phyloP scores from a whole-genome alignment of 176 grass and related monocot species.

The Oryza meyeriana region DNA sequence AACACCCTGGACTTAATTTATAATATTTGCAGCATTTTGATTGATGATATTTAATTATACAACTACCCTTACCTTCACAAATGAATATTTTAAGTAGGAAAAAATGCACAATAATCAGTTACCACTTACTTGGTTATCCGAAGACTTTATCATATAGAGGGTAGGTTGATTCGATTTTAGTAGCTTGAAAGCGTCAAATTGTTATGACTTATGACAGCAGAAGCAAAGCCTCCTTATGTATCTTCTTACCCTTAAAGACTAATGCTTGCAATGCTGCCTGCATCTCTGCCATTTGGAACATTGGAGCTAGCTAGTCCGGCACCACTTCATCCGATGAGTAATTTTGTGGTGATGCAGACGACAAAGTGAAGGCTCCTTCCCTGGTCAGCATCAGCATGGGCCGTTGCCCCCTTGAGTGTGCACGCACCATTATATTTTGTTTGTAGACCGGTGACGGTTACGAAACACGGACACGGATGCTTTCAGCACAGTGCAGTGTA shows the following conservation, averaged over 20 bases:
- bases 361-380: conserved; percentile 42
- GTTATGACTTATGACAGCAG: conserved; percentile 10
- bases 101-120: not conserved
- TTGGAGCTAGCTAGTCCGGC: not conserved
- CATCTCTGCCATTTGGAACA: conserved; percentile 44
- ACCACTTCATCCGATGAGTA: conserved; percentile 40
- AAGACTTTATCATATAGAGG: not conserved
- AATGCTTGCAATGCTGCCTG: conserved; percentile 2
- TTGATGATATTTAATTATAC: not conserved
- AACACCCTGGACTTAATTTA: not conserved
- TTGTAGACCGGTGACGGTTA: conserved; percentile 22
- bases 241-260: conserved; percentile 39
- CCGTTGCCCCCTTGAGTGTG: conserved; percentile 27
- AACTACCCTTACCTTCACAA: not conserved
- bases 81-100: not conserved
- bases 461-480: not conserved
- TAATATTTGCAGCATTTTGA: not conserved
- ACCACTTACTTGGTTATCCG: not conserved
- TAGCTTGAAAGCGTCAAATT: conserved; percentile 18
- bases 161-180: not conserved
- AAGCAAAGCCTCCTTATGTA: conserved; percentile 41
- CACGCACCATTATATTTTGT: conserved; percentile 21
- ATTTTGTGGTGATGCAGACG: conserved; percentile 38
- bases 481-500: conserved; percentile 5
- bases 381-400: conserved; percentile 39